These are phyloP conservation scores for Candida wancherniae DNA, from an alignment of 805 yeast genomes.

Conservation along the genomic window DNA sequence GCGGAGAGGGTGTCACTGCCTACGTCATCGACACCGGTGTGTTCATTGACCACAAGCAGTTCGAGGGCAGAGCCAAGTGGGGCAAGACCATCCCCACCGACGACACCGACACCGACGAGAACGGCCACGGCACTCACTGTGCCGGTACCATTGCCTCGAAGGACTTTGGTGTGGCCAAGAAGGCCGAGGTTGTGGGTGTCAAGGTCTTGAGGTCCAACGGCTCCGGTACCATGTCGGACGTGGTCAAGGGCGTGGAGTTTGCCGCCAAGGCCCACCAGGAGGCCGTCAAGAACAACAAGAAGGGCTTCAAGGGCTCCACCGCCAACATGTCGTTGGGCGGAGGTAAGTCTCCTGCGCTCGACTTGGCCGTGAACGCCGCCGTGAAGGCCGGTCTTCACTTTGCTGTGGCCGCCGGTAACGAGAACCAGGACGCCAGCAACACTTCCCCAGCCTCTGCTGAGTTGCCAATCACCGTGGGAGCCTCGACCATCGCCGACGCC, in stretches of 20 bases:
- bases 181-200: slow-evolving; percentile 37
- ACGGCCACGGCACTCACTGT: slow-evolving; percentile 93
- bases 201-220: slow-evolving; percentile 39
- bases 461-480: slow-evolving; percentile 51
- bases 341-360: slow-evolving; percentile 51
- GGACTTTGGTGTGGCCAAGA: slow-evolving; percentile 79
- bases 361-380: slow-evolving; percentile 56
- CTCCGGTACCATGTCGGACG: slow-evolving; percentile 38
- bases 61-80: slow-evolving; percentile 54
- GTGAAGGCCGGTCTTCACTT: slow-evolving; percentile 52
- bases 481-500: slow-evolving; percentile 40
- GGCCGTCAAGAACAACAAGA: slow-evolving; percentile 32
- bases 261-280: slow-evolving; percentile 39
- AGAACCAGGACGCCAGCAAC: slow-evolving; percentile 55
- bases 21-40: slow-evolving; percentile 87
- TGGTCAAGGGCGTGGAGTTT: slow-evolving; percentile 42
- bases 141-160: slow-evolving; percentile 83
- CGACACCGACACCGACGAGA: slow-evolving; percentile 57
- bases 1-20: slow-evolving; percentile 54
- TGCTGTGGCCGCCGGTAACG: slow-evolving; percentile 64
- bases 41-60: slow-evolving; percentile 53
- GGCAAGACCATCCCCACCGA: slow-evolving; percentile 64
- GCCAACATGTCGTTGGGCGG: slow-evolving; percentile 64
- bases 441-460: slow-evolving; percentile 60
- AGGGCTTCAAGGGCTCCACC: slow-evolving; percentile 55